Evolutionary conservation across 2,329 filamentous ascomycete genomes (phyloP).

Genomic region (Aspergillus versicolor): DNA sequence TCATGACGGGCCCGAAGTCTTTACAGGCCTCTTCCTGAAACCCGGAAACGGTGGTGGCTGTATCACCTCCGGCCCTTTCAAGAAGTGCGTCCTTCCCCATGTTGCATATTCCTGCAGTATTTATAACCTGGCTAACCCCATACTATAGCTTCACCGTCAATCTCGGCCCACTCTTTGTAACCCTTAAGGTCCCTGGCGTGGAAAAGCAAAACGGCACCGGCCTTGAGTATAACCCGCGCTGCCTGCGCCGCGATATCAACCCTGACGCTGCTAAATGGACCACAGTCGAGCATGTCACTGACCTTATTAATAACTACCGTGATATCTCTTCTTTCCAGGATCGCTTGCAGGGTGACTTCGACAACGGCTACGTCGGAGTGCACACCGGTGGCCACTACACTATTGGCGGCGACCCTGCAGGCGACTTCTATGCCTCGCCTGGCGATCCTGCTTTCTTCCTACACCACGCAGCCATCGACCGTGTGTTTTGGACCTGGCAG

Average conservation of each 20-base stretch:
- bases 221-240: constrained; percentile 32
- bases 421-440: constrained; percentile 20
- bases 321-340: constrained; percentile 25
- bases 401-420: constrained; percentile 47
- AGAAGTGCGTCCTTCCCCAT: constrained; percentile 3
- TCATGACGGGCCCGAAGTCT: constrained; percentile 20
- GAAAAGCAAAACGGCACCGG: constrained; percentile 17
- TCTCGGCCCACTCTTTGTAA: constrained; percentile 28
- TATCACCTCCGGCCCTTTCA: constrained; percentile 16
- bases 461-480: constrained; percentile 14
- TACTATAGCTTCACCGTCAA: constrained; percentile 27
- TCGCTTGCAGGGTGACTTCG: constrained; percentile 21
- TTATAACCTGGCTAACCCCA: background rate
- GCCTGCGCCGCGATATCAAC: constrained; percentile 29
- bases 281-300: constrained; percentile 16
- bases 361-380: constrained; percentile 39
- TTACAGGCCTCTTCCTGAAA: constrained; percentile 31
- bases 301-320: constrained; percentile 19
- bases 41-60: constrained; percentile 27
- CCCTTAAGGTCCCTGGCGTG: constrained; percentile 16
- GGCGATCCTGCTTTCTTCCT: constrained; percentile 14
- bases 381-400: constrained; percentile 49
- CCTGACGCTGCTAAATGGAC: constrained; percentile 19
- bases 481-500: constrained; percentile 17
- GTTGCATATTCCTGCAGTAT: background rate